A percentile compares a stretch with the other conserved stretches of the same genome.
Evolutionary conservation across 75 land plant genomes (phyloP).

Genomic region (Adiantum capillusveneris): DNA sequence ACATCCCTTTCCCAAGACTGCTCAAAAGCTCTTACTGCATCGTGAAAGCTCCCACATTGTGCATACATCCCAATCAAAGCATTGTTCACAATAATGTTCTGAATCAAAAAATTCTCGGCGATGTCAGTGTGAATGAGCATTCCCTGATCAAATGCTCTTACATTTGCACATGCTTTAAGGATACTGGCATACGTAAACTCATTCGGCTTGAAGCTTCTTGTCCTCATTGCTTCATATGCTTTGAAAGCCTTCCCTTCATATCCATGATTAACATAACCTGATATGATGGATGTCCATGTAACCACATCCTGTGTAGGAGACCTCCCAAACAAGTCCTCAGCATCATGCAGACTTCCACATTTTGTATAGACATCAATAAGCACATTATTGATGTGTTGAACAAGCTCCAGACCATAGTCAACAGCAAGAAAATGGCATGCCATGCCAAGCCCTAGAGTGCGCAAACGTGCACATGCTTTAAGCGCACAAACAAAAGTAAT

Average conservation of each 20-base stretch:
- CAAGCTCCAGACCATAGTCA: background rate
- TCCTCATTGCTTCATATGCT: background rate
- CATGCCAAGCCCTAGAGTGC: background rate
- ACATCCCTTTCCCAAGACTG: too few species aligned
- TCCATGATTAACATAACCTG: slow-evolving; percentile 1
- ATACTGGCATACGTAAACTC: too few species aligned
- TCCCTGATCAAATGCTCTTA: too few species aligned
- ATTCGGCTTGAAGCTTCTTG: too few species aligned
- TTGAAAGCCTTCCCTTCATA: background rate
- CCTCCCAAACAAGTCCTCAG: background rate
- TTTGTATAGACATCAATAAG: slow-evolving; percentile 5
- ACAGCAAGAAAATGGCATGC: background rate
- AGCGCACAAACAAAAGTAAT: slow-evolving; percentile 60
- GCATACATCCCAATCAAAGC: too few species aligned
- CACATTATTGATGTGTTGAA: background rate
- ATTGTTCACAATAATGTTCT: too few species aligned
- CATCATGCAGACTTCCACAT: background rate
- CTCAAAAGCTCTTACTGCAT: too few species aligned
- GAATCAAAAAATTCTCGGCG: too few species aligned
- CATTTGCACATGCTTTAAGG: too few species aligned
- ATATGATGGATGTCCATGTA: slow-evolving; percentile 7
- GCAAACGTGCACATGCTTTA: slow-evolving; percentile 37
- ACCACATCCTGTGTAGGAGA: background rate
- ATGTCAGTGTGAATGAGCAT: too few species aligned
- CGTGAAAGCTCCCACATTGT: too few species aligned